Evolutionary conservation across 495 filamentous ascomycete species (phyloP).

Genomic region (Oidiodendron maius): DNA sequence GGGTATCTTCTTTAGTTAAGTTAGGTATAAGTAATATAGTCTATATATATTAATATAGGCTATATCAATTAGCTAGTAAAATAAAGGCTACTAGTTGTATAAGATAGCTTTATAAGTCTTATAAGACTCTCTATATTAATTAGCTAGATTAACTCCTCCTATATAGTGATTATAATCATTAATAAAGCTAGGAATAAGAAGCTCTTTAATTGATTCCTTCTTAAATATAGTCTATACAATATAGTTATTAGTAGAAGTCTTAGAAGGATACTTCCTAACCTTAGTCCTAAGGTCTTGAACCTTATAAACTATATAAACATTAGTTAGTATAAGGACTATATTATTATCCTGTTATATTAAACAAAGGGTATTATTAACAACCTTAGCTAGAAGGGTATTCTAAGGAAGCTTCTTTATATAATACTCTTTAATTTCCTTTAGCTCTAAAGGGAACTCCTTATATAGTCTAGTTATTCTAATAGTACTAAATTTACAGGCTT

Average conservation of each 20-base stretch:
- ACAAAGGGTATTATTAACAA: constrained; percentile 8
- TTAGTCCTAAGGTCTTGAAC: not conserved
- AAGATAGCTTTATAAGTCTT: constrained; percentile 9
- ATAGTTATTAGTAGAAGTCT: constrained; percentile 7
- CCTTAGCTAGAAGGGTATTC: constrained; percentile 11
- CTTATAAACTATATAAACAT: constrained; percentile 5
- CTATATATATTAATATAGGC: too few relatives aligned
- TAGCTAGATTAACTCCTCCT: constrained; percentile 24
- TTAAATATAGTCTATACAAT: constrained; percentile 11
- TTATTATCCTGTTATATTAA: too few relatives aligned
- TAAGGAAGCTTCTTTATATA: constrained; percentile 7
- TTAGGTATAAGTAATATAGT: too few relatives aligned
- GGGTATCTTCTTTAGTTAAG: too few relatives aligned
- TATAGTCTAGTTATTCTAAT: constrained; percentile 8
- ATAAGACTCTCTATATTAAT: constrained; percentile 21
- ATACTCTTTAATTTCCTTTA: constrained; percentile 1
- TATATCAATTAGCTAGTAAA: constrained; percentile 22
- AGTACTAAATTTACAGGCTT: not conserved
- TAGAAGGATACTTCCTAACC: constrained; percentile 1
- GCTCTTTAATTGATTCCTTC: not conserved
- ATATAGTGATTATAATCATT: constrained; percentile 27
- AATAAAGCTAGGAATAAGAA: constrained; percentile 16
- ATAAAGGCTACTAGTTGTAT: constrained; percentile 19
- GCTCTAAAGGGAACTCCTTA: not conserved
- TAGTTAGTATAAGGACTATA: too few relatives aligned